Evolutionary conservation across 768 basidiomycete species (phyloP).

Genomic region (Kwoniella shandongensis): DNA sequence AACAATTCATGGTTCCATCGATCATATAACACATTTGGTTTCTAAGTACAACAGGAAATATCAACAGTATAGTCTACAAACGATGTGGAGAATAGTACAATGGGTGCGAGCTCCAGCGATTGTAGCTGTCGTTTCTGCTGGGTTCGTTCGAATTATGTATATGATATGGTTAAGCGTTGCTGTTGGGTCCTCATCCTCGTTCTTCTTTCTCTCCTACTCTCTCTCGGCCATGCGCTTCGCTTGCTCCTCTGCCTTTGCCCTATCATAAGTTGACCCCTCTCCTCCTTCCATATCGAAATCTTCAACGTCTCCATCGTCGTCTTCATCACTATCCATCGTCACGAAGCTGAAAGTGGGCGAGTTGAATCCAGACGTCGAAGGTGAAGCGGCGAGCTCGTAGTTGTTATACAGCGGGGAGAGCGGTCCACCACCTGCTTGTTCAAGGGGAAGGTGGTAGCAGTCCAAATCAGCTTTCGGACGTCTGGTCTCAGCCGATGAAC

Average conservation of each 20-base stretch:
- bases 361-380: conserved; percentile 15
- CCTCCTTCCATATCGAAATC: neutral
- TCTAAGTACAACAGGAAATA: too few relatives aligned
- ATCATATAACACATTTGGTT: too few relatives aligned
- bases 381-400: conserved; percentile 5
- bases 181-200: too few relatives aligned
- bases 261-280: conserved; percentile 22
- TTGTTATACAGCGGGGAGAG: conserved; percentile 1
- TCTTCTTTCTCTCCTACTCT: too few relatives aligned
- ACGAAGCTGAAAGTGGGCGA: conserved; percentile 15
- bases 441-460: neutral
- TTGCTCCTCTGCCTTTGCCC: conserved; percentile 26
- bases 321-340: conserved; percentile 16
- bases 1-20: too few relatives aligned
- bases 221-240: conserved; percentile 14
- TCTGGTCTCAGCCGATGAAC: conserved; percentile 9
- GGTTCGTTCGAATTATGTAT: too few relatives aligned
- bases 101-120: too few relatives aligned
- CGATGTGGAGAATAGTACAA: too few relatives aligned
- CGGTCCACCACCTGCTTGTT: neutral
- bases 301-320: neutral
- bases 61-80: too few relatives aligned
- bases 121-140: too few relatives aligned
- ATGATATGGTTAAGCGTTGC: too few relatives aligned
- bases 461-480: neutral